A percentile compares a stretch with the other conserved stretches of the same genome.
These are phyloP conservation scores for Erysimum cheiranthoides DNA, from an alignment of 345 rosid species.

Conservation along the genomic window DNA sequence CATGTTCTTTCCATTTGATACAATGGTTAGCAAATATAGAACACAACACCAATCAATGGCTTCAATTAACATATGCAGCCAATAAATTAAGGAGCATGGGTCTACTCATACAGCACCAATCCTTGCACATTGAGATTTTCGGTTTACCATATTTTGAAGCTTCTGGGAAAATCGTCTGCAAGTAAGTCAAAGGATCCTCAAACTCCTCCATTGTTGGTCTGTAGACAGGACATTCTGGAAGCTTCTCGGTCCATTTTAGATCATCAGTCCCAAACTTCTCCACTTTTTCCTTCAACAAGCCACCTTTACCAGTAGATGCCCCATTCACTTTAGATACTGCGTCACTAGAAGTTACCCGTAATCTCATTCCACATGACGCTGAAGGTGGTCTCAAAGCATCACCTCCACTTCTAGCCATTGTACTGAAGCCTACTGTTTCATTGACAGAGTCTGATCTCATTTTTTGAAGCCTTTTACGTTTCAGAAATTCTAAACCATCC, in stretches of 20 bases:
- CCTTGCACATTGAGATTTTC: slow-evolving; percentile 5
- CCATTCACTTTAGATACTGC: slow-evolving; percentile 46
- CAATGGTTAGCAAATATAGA: not conserved
- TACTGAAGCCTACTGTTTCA: slow-evolving; percentile 51
- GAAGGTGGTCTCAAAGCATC: slow-evolving; percentile 74
- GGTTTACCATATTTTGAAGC: slow-evolving; percentile 91
- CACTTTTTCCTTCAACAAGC: slow-evolving; percentile 64
- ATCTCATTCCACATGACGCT: slow-evolving; percentile 79
- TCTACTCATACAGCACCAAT: slow-evolving; percentile 5
- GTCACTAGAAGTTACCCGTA: slow-evolving; percentile 58
- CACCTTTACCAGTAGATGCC: slow-evolving; percentile 53
- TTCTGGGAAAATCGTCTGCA: slow-evolving; percentile 91
- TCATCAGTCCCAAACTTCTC: slow-evolving; percentile 76
- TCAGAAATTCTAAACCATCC: slow-evolving; percentile 78
- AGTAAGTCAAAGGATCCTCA: slow-evolving; percentile 90
- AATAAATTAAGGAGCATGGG: not conserved
- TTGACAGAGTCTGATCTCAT: slow-evolving; percentile 59
- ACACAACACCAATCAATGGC: slow-evolving; percentile 5
- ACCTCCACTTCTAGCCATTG: slow-evolving; percentile 84
- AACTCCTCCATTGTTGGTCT: slow-evolving; percentile 93
- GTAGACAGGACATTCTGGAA: slow-evolving; percentile 96
- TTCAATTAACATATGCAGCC: slow-evolving; percentile 21
- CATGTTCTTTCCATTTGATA: not conserved
- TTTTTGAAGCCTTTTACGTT: slow-evolving; percentile 80
- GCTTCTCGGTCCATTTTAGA: slow-evolving; percentile 86